These are phyloP conservation scores for Monosporascus sp. DNA, from an alignment of 2,329 filamentous ascomycete genomes.

Conservation along the genomic window DNA sequence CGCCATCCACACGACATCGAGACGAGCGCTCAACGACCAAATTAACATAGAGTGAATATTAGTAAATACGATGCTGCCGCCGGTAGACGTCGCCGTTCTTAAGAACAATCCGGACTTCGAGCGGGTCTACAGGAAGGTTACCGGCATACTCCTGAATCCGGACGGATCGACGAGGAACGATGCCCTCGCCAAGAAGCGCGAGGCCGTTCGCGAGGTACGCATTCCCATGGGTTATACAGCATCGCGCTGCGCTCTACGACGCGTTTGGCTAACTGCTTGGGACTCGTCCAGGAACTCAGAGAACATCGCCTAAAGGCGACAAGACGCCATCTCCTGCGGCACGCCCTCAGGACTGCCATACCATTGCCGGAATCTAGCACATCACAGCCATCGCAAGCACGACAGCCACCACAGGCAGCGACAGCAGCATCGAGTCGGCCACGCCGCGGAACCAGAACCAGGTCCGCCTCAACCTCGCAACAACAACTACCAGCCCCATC, in stretches of 20 bases:
- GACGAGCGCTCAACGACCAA: too few species aligned
- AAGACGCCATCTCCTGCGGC: slow-evolving; percentile 44
- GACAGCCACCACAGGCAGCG: slow-evolving; percentile 12
- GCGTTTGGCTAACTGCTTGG: neutral
- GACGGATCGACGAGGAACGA: slow-evolving; percentile 54
- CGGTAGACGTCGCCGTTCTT: slow-evolving; percentile 49
- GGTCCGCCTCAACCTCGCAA: slow-evolving; percentile 16
- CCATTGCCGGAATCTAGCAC: slow-evolving; percentile 14
- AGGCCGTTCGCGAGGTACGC: slow-evolving; percentile 43
- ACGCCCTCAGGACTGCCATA: slow-evolving; percentile 43
- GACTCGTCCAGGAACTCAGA: slow-evolving; percentile 40
- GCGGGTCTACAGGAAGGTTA: slow-evolving; percentile 50
- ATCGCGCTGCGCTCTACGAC: neutral
- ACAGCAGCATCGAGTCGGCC: slow-evolving; percentile 2
- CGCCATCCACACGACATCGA: too few species aligned
- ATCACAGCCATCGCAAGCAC: slow-evolving; percentile 16
- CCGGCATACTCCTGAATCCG: slow-evolving; percentile 46
- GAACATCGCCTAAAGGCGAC: slow-evolving; percentile 41
- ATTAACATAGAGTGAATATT: too few species aligned
- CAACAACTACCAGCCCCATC: slow-evolving; percentile 10
- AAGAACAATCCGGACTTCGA: slow-evolving; percentile 55
- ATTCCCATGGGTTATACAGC: slow-evolving; percentile 4
- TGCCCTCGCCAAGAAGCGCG: slow-evolving; percentile 43
- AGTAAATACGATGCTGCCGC: slow-evolving; percentile 45
- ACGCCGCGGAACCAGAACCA: slow-evolving; percentile 10